Evolutionary conservation across 805 yeast species (phyloP).

Genomic region (Starmerella apicola): DNA sequence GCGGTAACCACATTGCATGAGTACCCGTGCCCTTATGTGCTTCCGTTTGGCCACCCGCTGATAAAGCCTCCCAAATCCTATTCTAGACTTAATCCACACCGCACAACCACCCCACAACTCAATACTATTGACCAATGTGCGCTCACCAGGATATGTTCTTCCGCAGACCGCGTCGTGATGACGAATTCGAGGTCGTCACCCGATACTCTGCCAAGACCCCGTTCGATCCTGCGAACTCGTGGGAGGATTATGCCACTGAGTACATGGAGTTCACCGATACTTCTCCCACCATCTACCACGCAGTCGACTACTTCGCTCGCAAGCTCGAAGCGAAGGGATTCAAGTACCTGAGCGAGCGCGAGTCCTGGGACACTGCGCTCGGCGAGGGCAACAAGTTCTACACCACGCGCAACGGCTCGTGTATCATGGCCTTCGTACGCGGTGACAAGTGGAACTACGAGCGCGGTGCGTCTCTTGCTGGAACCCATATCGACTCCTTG

Average conservation of each 20-base stretch:
- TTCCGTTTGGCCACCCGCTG: background rate
- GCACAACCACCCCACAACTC: too few relatives aligned
- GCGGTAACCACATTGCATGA: too few relatives aligned
- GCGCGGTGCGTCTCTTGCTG: constrained; percentile 53
- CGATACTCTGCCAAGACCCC: constrained; percentile 1
- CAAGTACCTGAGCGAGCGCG: constrained; percentile 50
- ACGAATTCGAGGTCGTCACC: constrained; percentile 23
- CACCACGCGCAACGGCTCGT: constrained; percentile 57
- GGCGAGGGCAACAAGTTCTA: constrained; percentile 32
- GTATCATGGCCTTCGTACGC: constrained; percentile 55
- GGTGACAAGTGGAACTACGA: constrained; percentile 58
- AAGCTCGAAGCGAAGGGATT: constrained; percentile 50
- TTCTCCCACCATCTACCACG: constrained; percentile 68
- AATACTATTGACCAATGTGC: too few relatives aligned
- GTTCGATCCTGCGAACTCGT: constrained; percentile 17
- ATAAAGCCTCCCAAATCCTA: background rate
- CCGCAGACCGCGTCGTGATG: constrained; percentile 13
- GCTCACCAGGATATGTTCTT: constrained; percentile 3
- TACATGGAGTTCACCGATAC: constrained; percentile 61
- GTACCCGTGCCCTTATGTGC: too few relatives aligned
- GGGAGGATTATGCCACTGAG: constrained; percentile 26
- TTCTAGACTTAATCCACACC: too few relatives aligned
- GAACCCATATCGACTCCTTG: constrained; percentile 65
- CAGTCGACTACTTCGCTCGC: constrained; percentile 39
- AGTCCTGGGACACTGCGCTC: constrained; percentile 35